Conservation (phyloP, 768 basidiomycete genomes). For the Clathrus columnatus region DNA sequence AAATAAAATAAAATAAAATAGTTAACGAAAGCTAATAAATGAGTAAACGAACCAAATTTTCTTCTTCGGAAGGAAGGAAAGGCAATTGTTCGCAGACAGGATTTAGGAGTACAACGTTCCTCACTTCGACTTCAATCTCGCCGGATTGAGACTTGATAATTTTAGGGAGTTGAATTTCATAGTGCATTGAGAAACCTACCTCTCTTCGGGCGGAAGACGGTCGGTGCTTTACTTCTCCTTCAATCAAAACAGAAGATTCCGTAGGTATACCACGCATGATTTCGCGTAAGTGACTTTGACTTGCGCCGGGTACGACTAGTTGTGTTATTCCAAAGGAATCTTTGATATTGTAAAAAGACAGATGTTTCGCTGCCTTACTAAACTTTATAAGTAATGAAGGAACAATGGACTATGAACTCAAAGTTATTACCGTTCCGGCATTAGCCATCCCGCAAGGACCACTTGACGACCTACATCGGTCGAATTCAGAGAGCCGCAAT, state of each 20-base stretch:
- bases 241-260: slow-evolving; percentile 70
- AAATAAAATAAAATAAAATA: too few relatives aligned
- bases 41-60: slow-evolving; percentile 62
- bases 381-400: slow-evolving; percentile 26
- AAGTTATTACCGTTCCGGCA: slow-evolving; percentile 64
- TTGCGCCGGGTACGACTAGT: slow-evolving; percentile 52
- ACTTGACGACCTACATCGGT: slow-evolving; percentile 48
- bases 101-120: slow-evolving; percentile 67
- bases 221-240: slow-evolving; percentile 62
- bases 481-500: slow-evolving; percentile 48
- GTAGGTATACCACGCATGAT: slow-evolving; percentile 39
- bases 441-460: slow-evolving; percentile 74
- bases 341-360: slow-evolving; percentile 83
- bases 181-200: slow-evolving; percentile 9
- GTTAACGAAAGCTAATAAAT: too few relatives aligned
- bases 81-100: slow-evolving; percentile 61
- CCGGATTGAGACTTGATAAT: slow-evolving; percentile 49
- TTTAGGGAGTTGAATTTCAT: not conserved
- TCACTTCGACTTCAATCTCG: slow-evolving; percentile 72
- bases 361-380: slow-evolving; percentile 56
- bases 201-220: slow-evolving; percentile 46
- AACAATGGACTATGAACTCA: not conserved
- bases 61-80: slow-evolving; percentile 74
- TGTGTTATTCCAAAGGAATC: slow-evolving; percentile 74
- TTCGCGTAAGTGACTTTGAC: slow-evolving; percentile 3